Percentiles rank a stretch among this genome's conserved stretches.
These are phyloP conservation scores for Coemansia sp. DNA, from an alignment of 192 early-diverging fungal genomes.

Conservation along the genomic window DNA sequence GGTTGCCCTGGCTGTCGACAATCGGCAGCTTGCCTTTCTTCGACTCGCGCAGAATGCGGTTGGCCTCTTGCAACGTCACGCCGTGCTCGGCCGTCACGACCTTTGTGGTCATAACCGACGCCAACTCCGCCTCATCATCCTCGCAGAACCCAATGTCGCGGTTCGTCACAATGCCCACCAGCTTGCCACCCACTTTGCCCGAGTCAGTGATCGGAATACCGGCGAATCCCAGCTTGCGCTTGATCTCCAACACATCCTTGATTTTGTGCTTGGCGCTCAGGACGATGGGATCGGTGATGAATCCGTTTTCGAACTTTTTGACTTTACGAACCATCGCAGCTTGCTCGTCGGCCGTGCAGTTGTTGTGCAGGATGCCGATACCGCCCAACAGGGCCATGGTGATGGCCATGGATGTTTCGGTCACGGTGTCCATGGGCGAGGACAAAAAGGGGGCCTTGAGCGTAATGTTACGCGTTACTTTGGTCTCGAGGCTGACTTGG, in stretches of 20 bases:
- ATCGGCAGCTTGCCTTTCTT: constrained; percentile 98
- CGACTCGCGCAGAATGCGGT: constrained; percentile 80
- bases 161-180: constrained; percentile 94
- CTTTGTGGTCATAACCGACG: constrained; percentile 87
- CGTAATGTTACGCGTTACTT: constrained; percentile 85
- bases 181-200: constrained; percentile 84
- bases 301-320: constrained; percentile 98
- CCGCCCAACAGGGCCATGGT: constrained; percentile 94
- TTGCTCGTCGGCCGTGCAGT: constrained; percentile 94
- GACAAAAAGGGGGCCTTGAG: constrained; percentile 94
- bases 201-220: constrained; percentile 94
- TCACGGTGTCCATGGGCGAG: constrained; percentile 98
- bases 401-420: constrained; percentile 98
- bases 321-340: constrained; percentile 97
- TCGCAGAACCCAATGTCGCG: constrained; percentile 94
- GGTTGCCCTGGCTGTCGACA: constrained; percentile 75
- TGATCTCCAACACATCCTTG: constrained; percentile 82
- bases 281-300: constrained; percentile 92
- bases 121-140: constrained; percentile 63
- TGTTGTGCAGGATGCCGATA: constrained; percentile 97
- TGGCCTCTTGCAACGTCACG: constrained; percentile 87
- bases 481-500: constrained; percentile 74
- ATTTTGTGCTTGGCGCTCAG: constrained; percentile 82
- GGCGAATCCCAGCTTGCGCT: constrained; percentile 85
- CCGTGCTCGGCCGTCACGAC: constrained; percentile 83